These are phyloP conservation scores for Imleria badia DNA, from an alignment of 768 basidiomycete species.

Conservation along the genomic window DNA sequence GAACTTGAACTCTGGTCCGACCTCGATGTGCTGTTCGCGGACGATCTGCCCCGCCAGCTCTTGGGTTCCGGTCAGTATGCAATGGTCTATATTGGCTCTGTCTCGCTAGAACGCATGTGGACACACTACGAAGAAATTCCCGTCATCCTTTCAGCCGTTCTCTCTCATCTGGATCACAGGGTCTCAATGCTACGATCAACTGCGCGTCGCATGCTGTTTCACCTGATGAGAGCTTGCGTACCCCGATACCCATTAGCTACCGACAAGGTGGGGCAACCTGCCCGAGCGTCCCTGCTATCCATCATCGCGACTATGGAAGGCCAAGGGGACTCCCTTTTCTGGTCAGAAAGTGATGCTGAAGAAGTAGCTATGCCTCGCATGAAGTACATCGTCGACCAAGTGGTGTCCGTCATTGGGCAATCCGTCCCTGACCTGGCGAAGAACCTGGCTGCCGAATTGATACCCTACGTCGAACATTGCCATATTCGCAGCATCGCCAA, in stretches of 20 bases:
- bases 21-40: conserved; percentile 70
- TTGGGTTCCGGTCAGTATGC: conserved; percentile 88
- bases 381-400: conserved; percentile 61
- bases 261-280: conserved; percentile 52
- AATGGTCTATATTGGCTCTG: conserved; percentile 78
- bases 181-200: conserved; percentile 64
- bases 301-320: conserved; percentile 55
- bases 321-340: conserved; percentile 57
- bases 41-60: conserved; percentile 62
- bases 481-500: conserved; percentile 84
- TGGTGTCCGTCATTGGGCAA: conserved; percentile 67
- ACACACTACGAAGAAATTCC: conserved; percentile 69
- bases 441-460: conserved; percentile 76
- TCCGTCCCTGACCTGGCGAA: conserved; percentile 67
- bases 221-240: conserved; percentile 78
- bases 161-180: conserved; percentile 83
- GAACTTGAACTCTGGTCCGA: conserved; percentile 80
- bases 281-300: conserved; percentile 49
- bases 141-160: conserved; percentile 71
- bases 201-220: conserved; percentile 80
- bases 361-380: conserved; percentile 63
- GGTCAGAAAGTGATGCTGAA: conserved; percentile 69
- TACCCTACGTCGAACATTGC: conserved; percentile 85
- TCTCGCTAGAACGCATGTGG: conserved; percentile 75
- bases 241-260: conserved; percentile 73